Evolutionary conservation across 1,139 yeast species (phyloP).

Genomic region (Hansenula sp.): DNA sequence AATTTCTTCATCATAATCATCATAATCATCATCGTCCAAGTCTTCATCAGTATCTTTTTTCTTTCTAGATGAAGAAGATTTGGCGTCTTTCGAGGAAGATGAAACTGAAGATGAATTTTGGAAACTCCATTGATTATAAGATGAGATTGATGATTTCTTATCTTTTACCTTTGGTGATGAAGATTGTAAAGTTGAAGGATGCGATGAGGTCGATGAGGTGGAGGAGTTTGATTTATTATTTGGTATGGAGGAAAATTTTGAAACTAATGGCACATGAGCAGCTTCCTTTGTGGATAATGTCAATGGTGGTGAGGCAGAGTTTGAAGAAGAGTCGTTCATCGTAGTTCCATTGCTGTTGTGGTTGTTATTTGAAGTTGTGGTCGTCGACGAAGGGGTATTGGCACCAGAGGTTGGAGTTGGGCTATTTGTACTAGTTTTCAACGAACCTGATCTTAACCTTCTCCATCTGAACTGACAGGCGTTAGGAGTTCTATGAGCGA

Average conservation of each 20-base stretch:
- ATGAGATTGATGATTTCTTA: not conserved
- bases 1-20: not conserved
- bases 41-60: not conserved
- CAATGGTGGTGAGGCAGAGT: not conserved
- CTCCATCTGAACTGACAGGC: conserved; percentile 83
- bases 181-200: not conserved
- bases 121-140: conserved; percentile 5
- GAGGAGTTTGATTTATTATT: not conserved
- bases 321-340: not conserved
- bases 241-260: conserved; percentile 1
- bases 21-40: not conserved
- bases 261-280: not conserved
- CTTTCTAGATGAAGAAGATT: not conserved
- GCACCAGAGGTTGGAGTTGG: conserved; percentile 11
- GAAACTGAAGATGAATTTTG: not conserved
- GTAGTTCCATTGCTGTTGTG: not conserved
- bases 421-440: conserved; percentile 40
- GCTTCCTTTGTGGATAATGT: not conserved
- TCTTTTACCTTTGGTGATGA: not conserved
- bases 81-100: too few relatives aligned
- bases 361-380: not conserved
- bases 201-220: not conserved
- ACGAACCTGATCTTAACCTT: conserved; percentile 58
- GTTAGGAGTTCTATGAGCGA: conserved; percentile 67
- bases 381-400: not conserved